Evolutionary conservation across 148 eudicot genomes (phyloP), one percentile per base, ranked within the genome.

Genomic region (Spergularia bocconei): DNA sequence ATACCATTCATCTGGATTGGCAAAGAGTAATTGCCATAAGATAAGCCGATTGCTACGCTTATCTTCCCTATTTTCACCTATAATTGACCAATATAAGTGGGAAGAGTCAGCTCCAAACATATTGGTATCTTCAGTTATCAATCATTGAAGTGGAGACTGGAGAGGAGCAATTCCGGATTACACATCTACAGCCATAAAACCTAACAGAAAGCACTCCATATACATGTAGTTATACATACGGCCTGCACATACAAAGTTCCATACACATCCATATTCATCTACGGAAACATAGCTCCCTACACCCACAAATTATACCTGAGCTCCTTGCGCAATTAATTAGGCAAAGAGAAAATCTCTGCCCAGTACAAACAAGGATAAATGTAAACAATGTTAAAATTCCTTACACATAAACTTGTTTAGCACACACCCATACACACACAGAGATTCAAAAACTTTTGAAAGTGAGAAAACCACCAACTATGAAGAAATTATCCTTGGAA

Each of bases 1-100:
- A 77, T 76, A 52, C 98, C 98, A 91, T 71, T 89, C 89, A 23
- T 56, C 61, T 17, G 98, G 96, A 79, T 80, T 88, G 74, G 88
- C 63, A 47, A 93, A 93, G 67, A 87, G 86, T 56, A 85, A 39
- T 70, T 91, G 89, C 98, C 90, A 87, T 81, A 91, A 74, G 52
- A 81, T 85, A 47, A 87, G 81, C 12, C 89, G 86, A 4, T 74
- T 77, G 66, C 62, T 83, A 38, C 71, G 13, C 73, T 62, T 89
- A 33, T 84, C 83, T 29, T 20, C 36, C 12, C 61, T 5, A 67
- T 83, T 80, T 81, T 76, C 84, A 48, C 69, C 82, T 85, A 57
- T 39, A 21, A 13, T 50, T 48, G 50, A 44, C 63, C 75, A 2
- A 63, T 39, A 48, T 74, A 69, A 63, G 72, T 77, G 58, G 7